Evolutionary conservation across 1,139 yeast species (phyloP), one percentile per base, ranked within the genome.

Genomic region (Sugiyamaella sp.): DNA sequence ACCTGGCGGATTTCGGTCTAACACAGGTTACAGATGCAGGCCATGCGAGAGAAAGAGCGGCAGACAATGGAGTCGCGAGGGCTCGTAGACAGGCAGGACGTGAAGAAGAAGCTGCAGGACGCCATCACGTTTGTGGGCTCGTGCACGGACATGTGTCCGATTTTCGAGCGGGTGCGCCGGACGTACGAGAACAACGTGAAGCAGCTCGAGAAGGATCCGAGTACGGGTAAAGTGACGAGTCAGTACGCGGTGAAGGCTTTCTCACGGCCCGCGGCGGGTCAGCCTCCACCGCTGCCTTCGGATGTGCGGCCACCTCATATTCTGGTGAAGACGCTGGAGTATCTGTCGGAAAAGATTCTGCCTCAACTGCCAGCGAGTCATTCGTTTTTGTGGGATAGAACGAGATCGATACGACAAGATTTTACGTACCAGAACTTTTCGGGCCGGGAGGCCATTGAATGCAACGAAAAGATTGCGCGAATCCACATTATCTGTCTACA

Each of bases 251-350:
- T 95, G 5, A 95, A 95, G 70, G 96, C 97, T 1, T 95, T 93
- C 68, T 88, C 96, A 32, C 77, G 99, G 62, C 98, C 99, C 0
- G 97, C 97, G 9, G 98, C 99, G 1, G 99, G 99, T 9, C 97
- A 95, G 63, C 96, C 97, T 0, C 98, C 98, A 3, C 96, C 98
- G 2, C 74, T 95, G 54, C 99, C 99, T 0, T 89, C 97, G 0
- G 99, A 95, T 68, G 99, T 95, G 1, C 78, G 99, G 59, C 97
- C 99, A 1, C 99, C 99, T 0, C 80, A 78, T 56, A 76, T 91
- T 1, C 72, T 95, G 50, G 78, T 78, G 9, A 66, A 74, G 37
- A 85, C 97, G 0, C 73, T 93, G 56, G 77, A 86, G 57, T 88
- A 87, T 66, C 76, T 93, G 47, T 80, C 89, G 4, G 83, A 83